Evolutionary conservation across 2,329 filamentous ascomycete species (phyloP), one percentile per base, ranked within the genome.

Genomic region (Penicillium sp.): DNA sequence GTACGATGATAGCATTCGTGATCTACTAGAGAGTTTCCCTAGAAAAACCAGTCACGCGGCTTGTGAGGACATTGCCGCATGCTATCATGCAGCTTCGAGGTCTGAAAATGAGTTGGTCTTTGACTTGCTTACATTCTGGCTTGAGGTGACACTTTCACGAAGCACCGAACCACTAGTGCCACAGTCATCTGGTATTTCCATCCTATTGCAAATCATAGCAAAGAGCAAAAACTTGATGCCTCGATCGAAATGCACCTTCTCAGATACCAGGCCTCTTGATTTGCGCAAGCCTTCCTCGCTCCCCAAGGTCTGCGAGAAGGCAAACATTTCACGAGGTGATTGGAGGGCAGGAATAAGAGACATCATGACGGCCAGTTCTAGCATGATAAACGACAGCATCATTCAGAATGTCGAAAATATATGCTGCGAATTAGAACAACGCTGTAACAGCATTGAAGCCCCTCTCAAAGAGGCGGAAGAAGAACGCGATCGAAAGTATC

Each of bases 401-500:
- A 71, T 84, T 30, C 75, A 78, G 9, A 78, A 82, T 21, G 81
- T 88, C 17, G 78, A 81, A 17, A 79, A 83, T 38, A 81, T 85
- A 13, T 88, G 85, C 67, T 78, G 80, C 26, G 84, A 86, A 60
- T 75, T 88, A 1, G 86, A 88, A 66, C 74, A 73, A 9, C 81
- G 86, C 7, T 88, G 86, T 67, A 78, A 83, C 38, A 80, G 79
- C 35, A 78, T 84, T 2, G 86, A 88, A 71, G 78, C 78, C 53
- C 86, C 86, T 6, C 74, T 88, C 13, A 78, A 79, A 5, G 73
- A 75, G 17, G 83, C 68, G 6, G 70, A 71, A 50, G 67, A 71
- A 58, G 69, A 79, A 60, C 70, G 79, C 3, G 62, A 73, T 8
- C 65, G 67, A 9, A 61, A 82, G 2, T 72, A 72, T 21, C 62